Base-by-base conservation (phyloP, 192 early-diverging fungal genomes). In the Entophlyctis luteolus region DNA sequence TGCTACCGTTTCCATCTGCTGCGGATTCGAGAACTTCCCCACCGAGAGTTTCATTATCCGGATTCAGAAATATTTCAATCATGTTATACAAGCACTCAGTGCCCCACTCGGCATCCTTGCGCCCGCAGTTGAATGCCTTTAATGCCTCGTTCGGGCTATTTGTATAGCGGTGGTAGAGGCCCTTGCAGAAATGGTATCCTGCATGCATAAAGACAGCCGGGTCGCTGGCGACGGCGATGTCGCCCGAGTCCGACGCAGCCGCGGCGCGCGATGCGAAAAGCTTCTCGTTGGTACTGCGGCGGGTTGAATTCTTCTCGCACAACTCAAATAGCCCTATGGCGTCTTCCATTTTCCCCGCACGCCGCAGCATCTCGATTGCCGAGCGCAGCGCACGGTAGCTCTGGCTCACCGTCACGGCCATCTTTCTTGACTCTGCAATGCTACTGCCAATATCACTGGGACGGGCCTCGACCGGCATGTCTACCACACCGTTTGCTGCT, bases 21-120 rank as follows among this genome's bases (percentile, higher is more conserved):
- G 62, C 72, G 16, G 55, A 48, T 53, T 82, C 79, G 10, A 85
- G 35, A 0, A 81, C 83, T 27, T 83, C 81, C 0, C 81, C 83
- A 0, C 83, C 83, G 18, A 81, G 34, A 0, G 77, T 79, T 28
- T 85, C 79, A 42, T 85, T 79, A 47, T 75, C 80, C 16, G 83
- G 83, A 67, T 85, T 85, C 36, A 85, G 70, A 37, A 81, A 83
- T 28, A 85, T 77, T 60, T 83, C 80, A 25, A 85, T 77, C 77
- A 85, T 78, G 65, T 85, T 59, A 38, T 70, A 62, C 1, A 80
- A 48, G 0, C 80, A 63, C 33, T 70, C 63, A 39, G 71, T 72
- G 12, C 81, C 81, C 76, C 74, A 85, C 42, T 72, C 75, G 12
- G 68, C 46, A 65, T 85, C 83, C 5, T 65, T 48, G 34, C 80